phyloP scores from a whole-genome alignment of 2,329 filamentous ascomycete species.

The Samsoniella hepiali region DNA sequence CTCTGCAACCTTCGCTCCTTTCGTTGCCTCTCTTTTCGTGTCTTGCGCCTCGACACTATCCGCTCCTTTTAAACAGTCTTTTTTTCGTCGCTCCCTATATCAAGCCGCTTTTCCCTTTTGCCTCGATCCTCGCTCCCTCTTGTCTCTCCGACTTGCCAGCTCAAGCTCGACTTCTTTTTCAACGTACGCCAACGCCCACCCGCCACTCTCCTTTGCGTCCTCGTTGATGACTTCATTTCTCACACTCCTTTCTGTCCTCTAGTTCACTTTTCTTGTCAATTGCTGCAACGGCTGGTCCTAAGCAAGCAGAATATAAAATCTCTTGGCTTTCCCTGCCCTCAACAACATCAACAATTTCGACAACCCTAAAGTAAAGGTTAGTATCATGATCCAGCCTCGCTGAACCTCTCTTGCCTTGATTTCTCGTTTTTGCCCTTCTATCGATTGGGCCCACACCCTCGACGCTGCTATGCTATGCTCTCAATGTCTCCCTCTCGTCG shows the following conservation, averaged over 20 bases:
- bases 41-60: slow-evolving; percentile 19
- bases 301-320: slow-evolving; percentile 18
- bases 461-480: background rate
- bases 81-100: slow-evolving; percentile 18
- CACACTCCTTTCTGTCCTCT: slow-evolving; percentile 16
- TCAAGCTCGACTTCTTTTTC: slow-evolving; percentile 15
- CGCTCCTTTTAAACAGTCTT: slow-evolving; percentile 21
- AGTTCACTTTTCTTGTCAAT: slow-evolving; percentile 14
- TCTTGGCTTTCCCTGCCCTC: slow-evolving; percentile 6
- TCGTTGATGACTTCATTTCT: slow-evolving; percentile 10
- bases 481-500: background rate
- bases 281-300: slow-evolving; percentile 19
- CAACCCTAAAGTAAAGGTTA: slow-evolving; percentile 12
- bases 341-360: slow-evolving; percentile 11
- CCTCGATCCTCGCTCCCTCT: slow-evolving; percentile 6
- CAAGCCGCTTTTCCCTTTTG: slow-evolving; percentile 11
- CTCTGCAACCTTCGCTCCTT: slow-evolving; percentile 18
- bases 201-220: slow-evolving; percentile 5
- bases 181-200: slow-evolving; percentile 19
- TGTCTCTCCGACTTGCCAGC: slow-evolving; percentile 8
- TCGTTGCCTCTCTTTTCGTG: slow-evolving; percentile 18
- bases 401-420: background rate
- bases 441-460: background rate
- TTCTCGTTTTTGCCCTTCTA: background rate
- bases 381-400: background rate